A percentile compares a stretch with the other conserved stretches of the same genome.
Conservation (phyloP, 228 moss, liverwort and hornwort species). For the Sphagnum fallax region DNA sequence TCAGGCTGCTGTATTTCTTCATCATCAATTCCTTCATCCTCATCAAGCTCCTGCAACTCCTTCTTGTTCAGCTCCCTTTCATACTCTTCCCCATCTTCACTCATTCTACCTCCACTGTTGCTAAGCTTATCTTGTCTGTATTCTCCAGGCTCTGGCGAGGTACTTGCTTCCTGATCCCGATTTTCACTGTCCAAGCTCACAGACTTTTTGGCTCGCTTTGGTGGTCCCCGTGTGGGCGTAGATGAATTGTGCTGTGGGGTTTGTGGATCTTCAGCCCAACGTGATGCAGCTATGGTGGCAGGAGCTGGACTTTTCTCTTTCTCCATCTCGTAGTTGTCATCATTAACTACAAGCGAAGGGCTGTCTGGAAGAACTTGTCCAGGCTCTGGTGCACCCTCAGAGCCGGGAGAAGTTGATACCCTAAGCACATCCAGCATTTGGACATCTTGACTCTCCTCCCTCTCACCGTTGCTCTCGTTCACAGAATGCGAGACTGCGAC, state of each 20-base stretch:
- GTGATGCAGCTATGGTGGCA: constrained; percentile 73
- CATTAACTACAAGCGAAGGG: constrained; percentile 43
- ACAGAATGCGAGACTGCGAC: constrained; percentile 25
- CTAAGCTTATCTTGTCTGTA: constrained; percentile 70
- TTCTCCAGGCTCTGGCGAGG: constrained; percentile 93
- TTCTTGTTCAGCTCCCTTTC: constrained; percentile 91
- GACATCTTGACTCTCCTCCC: constrained; percentile 32
- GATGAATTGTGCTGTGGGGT: constrained; percentile 52
- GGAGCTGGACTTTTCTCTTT: constrained; percentile 26
- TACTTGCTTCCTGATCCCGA: constrained; percentile 56
- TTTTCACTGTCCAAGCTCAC: constrained; percentile 72
- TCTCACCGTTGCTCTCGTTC: constrained; percentile 18
- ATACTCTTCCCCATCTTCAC: constrained; percentile 86
- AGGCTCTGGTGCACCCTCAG: constrained; percentile 78
- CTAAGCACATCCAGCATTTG: constrained; percentile 51
- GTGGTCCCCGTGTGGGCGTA: constrained; percentile 46
- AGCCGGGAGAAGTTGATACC: constrained; percentile 43
- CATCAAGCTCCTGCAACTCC: constrained; percentile 92
- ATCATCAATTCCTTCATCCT: constrained; percentile 62
- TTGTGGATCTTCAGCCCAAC: constrained; percentile 84
- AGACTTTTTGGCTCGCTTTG: constrained; percentile 52
- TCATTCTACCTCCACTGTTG: constrained; percentile 45
- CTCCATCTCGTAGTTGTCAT: constrained; percentile 17
- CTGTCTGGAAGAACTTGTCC: constrained; percentile 75
- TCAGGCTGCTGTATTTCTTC: constrained; percentile 71